Percentiles rank a stretch among this genome's conserved stretches.
phyloP scores from a whole-genome alignment of 148 eudicot genomes.

The Silene conica region DNA sequence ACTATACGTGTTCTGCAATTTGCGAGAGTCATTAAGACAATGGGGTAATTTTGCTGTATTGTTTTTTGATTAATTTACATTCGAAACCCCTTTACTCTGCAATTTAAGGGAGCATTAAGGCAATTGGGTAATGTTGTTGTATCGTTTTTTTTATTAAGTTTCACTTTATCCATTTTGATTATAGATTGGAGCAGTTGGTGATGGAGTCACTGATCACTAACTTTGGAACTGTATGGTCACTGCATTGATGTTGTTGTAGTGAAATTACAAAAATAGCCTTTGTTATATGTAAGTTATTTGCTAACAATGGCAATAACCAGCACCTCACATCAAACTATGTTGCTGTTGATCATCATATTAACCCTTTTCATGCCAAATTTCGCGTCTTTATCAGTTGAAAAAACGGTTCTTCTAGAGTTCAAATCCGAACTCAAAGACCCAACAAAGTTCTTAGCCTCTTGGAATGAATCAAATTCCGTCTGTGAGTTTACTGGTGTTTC shows the following conservation, averaged over 20 bases:
- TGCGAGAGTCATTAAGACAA: background rate
- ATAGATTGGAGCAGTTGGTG: conserved; percentile 15
- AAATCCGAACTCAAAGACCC: conserved; percentile 75
- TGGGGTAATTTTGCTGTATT: background rate
- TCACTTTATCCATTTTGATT: background rate
- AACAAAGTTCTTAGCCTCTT: conserved; percentile 49
- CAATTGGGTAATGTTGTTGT: background rate
- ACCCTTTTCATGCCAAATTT: conserved; percentile 36
- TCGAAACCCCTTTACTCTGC: too few relatives aligned
- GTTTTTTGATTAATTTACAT: background rate
- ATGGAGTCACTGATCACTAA: conserved; percentile 21
- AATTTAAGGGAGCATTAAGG: background rate
- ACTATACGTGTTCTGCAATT: background rate
- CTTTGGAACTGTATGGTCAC: conserved; percentile 15
- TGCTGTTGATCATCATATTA: conserved; percentile 33
- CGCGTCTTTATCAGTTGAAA: conserved; percentile 35
- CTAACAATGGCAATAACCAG: conserved; percentile 33
- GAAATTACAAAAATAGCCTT: conserved; percentile 26
- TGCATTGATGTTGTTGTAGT: background rate
- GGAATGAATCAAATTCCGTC: conserved; percentile 56
- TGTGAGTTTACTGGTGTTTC: conserved; percentile 58
- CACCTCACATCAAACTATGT: conserved; percentile 3
- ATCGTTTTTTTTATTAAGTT: too few relatives aligned
- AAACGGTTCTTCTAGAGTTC: conserved; percentile 61
- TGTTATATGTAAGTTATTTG: background rate